A percentile compares a stretch with the other conserved stretches of the same genome.
phyloP scores from a whole-genome alignment of 257 asterid genomes.

The Thymus quinquecostatus region DNA sequence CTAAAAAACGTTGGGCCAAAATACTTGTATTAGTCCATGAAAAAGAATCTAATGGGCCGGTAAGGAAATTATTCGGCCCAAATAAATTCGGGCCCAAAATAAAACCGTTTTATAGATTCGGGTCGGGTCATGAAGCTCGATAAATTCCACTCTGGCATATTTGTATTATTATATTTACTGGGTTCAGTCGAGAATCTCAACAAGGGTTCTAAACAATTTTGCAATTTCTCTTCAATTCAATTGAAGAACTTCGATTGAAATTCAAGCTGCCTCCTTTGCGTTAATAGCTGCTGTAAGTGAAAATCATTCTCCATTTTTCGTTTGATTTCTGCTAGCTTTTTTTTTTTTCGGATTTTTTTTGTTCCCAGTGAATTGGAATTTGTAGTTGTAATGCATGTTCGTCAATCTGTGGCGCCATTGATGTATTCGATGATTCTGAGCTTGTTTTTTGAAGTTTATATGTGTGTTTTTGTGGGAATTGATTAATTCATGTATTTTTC shows the following conservation, averaged over 20 bases:
- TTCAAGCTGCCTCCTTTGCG: slow-evolving; percentile 8
- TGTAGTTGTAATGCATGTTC: slow-evolving; percentile 27
- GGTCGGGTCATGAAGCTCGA: slow-evolving; percentile 24
- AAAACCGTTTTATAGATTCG: background rate
- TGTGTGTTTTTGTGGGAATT: slow-evolving; percentile 5
- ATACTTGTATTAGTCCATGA: background rate
- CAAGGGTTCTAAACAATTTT: slow-evolving; percentile 19
- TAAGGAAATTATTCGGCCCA: too few species aligned
- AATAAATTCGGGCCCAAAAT: too few species aligned
- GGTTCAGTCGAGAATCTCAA: slow-evolving; percentile 3
- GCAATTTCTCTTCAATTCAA: slow-evolving; percentile 18
- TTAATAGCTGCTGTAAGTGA: slow-evolving; percentile 27
- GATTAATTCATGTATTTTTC: background rate
- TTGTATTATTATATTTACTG: background rate
- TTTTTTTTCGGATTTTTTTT: background rate
- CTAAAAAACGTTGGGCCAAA: too few species aligned
- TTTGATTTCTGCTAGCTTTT: background rate
- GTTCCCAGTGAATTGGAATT: background rate
- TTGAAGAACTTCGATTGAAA: slow-evolving; percentile 9
- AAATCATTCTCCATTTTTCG: slow-evolving; percentile 1
- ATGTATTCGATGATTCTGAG: slow-evolving; percentile 22
- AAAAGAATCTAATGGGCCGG: too few species aligned
- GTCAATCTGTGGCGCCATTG: slow-evolving; percentile 9
- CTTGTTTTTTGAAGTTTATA: slow-evolving; percentile 14
- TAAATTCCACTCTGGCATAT: background rate